Evolutionary conservation across 306 rosid species (phyloP).

Genomic region (Dryas drummondii): DNA sequence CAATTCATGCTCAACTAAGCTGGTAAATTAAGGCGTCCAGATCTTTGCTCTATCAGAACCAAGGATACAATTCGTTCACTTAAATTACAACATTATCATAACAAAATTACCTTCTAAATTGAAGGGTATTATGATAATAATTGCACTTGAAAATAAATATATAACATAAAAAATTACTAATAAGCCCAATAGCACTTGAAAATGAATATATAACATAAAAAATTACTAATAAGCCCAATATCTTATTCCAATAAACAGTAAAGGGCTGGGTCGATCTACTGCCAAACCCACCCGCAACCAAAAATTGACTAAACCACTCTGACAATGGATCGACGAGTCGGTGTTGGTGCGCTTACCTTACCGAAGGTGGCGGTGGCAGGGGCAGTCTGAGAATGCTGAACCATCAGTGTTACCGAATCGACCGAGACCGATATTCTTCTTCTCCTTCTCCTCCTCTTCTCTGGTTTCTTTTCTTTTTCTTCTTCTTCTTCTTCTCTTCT

Average conservation of each 20-base stretch:
- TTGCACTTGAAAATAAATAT: constrained; percentile 5
- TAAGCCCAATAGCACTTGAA: constrained; percentile 5
- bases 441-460: too few relatives aligned
- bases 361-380: too few relatives aligned
- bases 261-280: too few relatives aligned
- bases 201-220: not conserved
- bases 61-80: not conserved
- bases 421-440: too few relatives aligned
- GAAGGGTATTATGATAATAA: not conserved
- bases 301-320: too few relatives aligned
- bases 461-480: too few relatives aligned
- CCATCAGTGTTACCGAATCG: too few relatives aligned
- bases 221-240: not conserved
- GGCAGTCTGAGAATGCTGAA: too few relatives aligned
- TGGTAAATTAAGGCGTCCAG: not conserved
- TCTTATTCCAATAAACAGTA: constrained; percentile 8
- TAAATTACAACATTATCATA: not conserved
- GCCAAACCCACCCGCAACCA: too few relatives aligned
- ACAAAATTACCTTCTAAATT: constrained; percentile 20
- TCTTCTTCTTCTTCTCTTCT: too few relatives aligned
- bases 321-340: too few relatives aligned
- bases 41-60: not conserved
- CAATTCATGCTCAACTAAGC: not conserved
- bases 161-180: not conserved
- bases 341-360: too few relatives aligned